A percentile compares a stretch with the other conserved stretches of the same genome.
Conservation (phyloP, 1,284 basidiomycete genomes). For the Leccinum variabile region DNA sequence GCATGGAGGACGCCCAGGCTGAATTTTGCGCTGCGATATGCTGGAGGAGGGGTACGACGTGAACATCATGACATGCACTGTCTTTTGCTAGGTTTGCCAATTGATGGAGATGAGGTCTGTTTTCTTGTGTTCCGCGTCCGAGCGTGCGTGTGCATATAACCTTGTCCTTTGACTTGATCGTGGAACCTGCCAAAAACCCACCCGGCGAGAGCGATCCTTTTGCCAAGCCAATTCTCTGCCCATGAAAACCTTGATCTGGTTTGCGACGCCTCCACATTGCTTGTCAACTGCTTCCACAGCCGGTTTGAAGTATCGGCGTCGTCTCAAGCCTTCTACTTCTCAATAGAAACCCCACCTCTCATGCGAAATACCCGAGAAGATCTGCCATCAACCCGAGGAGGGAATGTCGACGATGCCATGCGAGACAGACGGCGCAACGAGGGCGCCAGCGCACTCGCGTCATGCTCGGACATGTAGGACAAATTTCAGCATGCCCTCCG, state of each 20-base stretch:
- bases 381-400: slow-evolving; percentile 7
- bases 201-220: slow-evolving; percentile 22
- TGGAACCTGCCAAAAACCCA: slow-evolving; percentile 19
- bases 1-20: slow-evolving; percentile 32
- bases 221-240: slow-evolving; percentile 2
- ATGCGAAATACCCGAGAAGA: slow-evolving; percentile 25
- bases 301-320: neutral
- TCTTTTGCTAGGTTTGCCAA: slow-evolving; percentile 37
- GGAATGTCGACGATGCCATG: slow-evolving; percentile 8
- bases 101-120: slow-evolving; percentile 29
- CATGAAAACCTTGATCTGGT: no score
- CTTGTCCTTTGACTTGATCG: no score
- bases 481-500: slow-evolving; percentile 40
- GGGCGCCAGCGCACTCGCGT: slow-evolving; percentile 18
- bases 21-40: slow-evolving; percentile 17
- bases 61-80: slow-evolving; percentile 11
- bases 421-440: slow-evolving; percentile 15
- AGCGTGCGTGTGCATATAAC: neutral
- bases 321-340: slow-evolving; percentile 1
- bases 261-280: no score
- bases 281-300: no score
- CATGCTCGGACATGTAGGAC: slow-evolving; percentile 25
- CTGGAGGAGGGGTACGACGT: slow-evolving; percentile 24
- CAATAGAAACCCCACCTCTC: slow-evolving; percentile 8
- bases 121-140: neutral